Conservation (phyloP, 257 asterid genomes). For the Scutellaria minor region DNA sequence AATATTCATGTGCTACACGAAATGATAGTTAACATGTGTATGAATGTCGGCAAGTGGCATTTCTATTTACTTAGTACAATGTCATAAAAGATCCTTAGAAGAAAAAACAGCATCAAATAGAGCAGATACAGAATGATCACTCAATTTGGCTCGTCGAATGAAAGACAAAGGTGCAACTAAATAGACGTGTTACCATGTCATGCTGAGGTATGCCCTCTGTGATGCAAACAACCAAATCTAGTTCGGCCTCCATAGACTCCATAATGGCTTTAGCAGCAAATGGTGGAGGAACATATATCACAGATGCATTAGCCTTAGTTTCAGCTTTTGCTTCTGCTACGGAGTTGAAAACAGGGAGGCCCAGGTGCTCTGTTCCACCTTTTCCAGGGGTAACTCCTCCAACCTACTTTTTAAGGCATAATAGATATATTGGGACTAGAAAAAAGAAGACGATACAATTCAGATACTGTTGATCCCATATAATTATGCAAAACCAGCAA, state of each 20-base stretch:
- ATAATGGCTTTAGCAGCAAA: constrained; percentile 89
- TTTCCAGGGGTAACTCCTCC: constrained; percentile 97
- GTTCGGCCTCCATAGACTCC: constrained; percentile 92
- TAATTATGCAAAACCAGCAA: constrained; percentile 20
- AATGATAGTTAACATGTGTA: constrained; percentile 7
- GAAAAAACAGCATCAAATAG: constrained; percentile 1
- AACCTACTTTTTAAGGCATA: constrained; percentile 55
- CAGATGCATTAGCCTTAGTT: constrained; percentile 91
- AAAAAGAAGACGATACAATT: not conserved
- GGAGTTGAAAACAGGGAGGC: constrained; percentile 89
- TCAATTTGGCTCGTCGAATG: constrained; percentile 4
- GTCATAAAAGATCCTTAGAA: constrained; percentile 15
- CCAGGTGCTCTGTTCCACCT: constrained; percentile 98
- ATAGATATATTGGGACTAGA: not conserved
- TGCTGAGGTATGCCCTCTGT: constrained; percentile 96
- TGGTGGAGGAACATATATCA: constrained; percentile 93
- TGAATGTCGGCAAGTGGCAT: not conserved
- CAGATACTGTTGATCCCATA: not conserved
- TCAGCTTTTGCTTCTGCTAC: constrained; percentile 96
- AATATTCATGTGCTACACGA: not conserved
- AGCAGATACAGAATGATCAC: constrained; percentile 10
- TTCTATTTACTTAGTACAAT: not conserved
- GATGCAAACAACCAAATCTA: constrained; percentile 92
- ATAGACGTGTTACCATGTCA: constrained; percentile 70
- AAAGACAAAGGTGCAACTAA: constrained; percentile 9